Conservation (phyloP, 169 alveolate genomes). For the Plasmodium vivax region DNA sequence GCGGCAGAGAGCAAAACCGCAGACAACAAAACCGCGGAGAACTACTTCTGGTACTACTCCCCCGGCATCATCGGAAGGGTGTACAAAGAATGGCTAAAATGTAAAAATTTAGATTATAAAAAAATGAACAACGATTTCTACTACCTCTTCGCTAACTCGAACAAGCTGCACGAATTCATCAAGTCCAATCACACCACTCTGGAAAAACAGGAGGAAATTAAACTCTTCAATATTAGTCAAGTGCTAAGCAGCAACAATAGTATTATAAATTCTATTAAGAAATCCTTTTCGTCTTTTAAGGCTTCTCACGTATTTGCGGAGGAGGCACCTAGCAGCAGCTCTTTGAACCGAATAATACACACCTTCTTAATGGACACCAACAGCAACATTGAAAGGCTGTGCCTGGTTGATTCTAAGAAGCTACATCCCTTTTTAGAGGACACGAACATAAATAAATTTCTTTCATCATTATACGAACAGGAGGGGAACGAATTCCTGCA, state of each 20-base stretch:
- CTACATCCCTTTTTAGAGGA: conserved; percentile 40
- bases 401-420: background rate
- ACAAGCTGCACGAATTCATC: conserved; percentile 23
- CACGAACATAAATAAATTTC: conserved; percentile 36
- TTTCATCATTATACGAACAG: conserved; percentile 18
- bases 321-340: conserved; percentile 4
- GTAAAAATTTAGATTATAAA: conserved; percentile 62
- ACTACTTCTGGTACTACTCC: conserved; percentile 59
- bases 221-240: conserved; percentile 65
- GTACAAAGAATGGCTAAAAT: conserved; percentile 69
- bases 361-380: conserved; percentile 29
- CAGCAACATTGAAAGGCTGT: background rate
- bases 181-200: conserved; percentile 34
- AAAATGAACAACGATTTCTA: conserved; percentile 72
- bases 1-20: background rate
- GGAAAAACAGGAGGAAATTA: conserved; percentile 39
- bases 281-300: conserved; percentile 18
- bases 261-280: conserved; percentile 8
- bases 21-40: conserved; percentile 20
- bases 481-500: background rate
- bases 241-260: conserved; percentile 30
- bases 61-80: conserved; percentile 74
- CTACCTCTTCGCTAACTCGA: conserved; percentile 44
- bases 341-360: conserved; percentile 48
- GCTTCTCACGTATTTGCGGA: conserved; percentile 1